phyloP scores from a whole-genome alignment of 768 basidiomycete genomes.

The Inosperma sp. region DNA sequence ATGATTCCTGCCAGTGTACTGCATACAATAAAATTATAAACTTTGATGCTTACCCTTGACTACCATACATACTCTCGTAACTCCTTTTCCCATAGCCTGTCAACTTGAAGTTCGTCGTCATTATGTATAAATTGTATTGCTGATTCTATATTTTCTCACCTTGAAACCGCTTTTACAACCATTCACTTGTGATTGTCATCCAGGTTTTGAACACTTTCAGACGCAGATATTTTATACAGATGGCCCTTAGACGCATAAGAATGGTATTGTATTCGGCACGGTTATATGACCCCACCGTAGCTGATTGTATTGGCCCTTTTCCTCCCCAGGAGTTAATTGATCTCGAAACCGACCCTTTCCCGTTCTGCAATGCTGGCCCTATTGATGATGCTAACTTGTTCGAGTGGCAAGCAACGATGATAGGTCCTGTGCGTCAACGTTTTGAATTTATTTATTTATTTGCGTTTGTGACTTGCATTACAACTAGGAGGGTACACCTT shows the following conservation, averaged over 20 bases:
- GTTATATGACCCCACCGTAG: constrained; percentile 14
- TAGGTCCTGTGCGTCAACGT: constrained; percentile 84
- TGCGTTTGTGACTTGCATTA: constrained; percentile 24
- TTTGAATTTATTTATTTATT: constrained; percentile 1
- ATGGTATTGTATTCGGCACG: constrained; percentile 53
- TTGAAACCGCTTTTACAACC: no score
- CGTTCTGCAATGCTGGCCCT: constrained; percentile 98
- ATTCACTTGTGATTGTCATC: no score
- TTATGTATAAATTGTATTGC: no score
- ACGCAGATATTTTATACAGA: constrained; percentile 33
- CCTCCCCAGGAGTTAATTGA: constrained; percentile 96
- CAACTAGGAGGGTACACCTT: constrained; percentile 88
- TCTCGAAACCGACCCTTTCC: constrained; percentile 98
- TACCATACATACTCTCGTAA: no score
- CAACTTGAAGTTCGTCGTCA: no score
- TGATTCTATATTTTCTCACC: no score
- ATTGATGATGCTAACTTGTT: constrained; percentile 98
- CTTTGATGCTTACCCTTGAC: no score
- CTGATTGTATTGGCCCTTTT: constrained; percentile 19
- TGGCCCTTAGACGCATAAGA: constrained; percentile 99
- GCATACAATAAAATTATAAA: no score
- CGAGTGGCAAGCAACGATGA: constrained; percentile 99
- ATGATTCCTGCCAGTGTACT: no score
- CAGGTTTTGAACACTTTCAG: no score
- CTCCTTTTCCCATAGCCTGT: no score